Evolutionary conservation across 495 filamentous ascomycete genomes (phyloP).

Genomic region (Trypethelium eluteriae): DNA sequence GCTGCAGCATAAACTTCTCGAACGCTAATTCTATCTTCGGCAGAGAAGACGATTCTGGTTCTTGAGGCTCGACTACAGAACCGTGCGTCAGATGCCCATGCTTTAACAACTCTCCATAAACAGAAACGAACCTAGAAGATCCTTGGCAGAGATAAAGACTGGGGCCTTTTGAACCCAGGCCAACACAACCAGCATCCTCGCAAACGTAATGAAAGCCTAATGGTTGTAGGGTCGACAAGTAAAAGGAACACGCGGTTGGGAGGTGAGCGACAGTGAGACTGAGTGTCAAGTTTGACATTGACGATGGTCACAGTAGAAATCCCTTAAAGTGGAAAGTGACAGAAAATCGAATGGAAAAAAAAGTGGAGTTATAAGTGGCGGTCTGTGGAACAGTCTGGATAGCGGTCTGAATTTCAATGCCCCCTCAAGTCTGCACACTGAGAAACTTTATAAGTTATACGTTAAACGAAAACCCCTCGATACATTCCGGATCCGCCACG

Average conservation of each 20-base stretch:
- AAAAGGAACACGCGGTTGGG: slow-evolving; percentile 71
- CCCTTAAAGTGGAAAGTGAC: neutral
- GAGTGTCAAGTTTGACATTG: slow-evolving; percentile 27
- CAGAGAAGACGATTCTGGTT: slow-evolving; percentile 53
- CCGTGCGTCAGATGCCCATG: neutral
- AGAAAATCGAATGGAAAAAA: neutral
- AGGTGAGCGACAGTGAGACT: slow-evolving; percentile 65
- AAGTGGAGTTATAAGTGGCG: neutral
- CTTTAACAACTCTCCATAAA: neutral
- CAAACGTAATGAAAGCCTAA: slow-evolving; percentile 64
- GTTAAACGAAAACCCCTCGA: neutral
- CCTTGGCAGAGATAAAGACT: slow-evolving; percentile 55
- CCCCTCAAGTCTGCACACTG: neutral
- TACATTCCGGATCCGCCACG: neutral
- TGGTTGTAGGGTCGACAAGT: slow-evolving; percentile 64
- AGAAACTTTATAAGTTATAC: neutral
- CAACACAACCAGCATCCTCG: slow-evolving; percentile 42
- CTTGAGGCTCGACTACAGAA: neutral
- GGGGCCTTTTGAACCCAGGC: slow-evolving; percentile 49
- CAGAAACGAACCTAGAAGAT: slow-evolving; percentile 44
- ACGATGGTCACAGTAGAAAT: neutral
- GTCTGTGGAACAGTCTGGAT: neutral
- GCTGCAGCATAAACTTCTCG: slow-evolving; percentile 53
- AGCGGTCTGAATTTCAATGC: neutral
- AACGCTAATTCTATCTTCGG: slow-evolving; percentile 47